phyloP scores from a whole-genome alignment of 306 rosid genomes.

The Cicer bijugum region DNA sequence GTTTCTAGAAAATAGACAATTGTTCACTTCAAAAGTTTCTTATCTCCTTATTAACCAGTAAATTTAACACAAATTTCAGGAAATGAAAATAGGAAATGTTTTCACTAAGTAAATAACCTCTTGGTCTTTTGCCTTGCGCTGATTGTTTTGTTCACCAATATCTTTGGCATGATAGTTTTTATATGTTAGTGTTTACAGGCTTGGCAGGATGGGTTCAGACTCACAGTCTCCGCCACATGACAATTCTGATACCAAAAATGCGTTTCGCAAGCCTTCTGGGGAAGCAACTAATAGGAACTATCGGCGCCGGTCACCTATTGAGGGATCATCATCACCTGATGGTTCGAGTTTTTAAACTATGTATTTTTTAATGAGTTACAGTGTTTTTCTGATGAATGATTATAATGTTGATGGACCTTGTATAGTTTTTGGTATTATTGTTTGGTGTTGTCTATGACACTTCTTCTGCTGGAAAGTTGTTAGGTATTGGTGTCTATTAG shows the following conservation, averaged over 20 bases:
- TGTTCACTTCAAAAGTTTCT: no score
- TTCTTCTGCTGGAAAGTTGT: slow-evolving; percentile 32
- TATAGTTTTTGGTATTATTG: slow-evolving; percentile 13
- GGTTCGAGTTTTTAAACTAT: slow-evolving; percentile 60
- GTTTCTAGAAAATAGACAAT: no score
- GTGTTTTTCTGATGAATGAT: slow-evolving; percentile 21
- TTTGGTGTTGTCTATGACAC: slow-evolving; percentile 20
- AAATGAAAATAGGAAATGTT: no score
- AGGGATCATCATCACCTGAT: slow-evolving; percentile 66
- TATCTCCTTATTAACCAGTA: no score
- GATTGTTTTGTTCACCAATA: slow-evolving; percentile 8
- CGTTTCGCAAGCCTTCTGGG: slow-evolving; percentile 73
- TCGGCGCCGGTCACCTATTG: slow-evolving; percentile 74
- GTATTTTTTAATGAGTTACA: slow-evolving; percentile 27
- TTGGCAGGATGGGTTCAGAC: slow-evolving; percentile 61
- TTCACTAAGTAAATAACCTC: no score
- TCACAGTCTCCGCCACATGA: slow-evolving; percentile 44
- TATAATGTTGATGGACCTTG: neutral
- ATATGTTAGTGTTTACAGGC: slow-evolving; percentile 43
- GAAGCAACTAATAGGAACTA: slow-evolving; percentile 76
- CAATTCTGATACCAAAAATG: slow-evolving; percentile 55
- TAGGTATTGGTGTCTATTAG: neutral
- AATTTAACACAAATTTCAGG: no score
- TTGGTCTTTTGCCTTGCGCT: neutral
- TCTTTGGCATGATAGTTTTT: slow-evolving; percentile 34